Evolutionary conservation across 23 red algal genomes (phyloP), one percentile per base, ranked within the genome.

Genomic region (Gracilaria gracilis): DNA sequence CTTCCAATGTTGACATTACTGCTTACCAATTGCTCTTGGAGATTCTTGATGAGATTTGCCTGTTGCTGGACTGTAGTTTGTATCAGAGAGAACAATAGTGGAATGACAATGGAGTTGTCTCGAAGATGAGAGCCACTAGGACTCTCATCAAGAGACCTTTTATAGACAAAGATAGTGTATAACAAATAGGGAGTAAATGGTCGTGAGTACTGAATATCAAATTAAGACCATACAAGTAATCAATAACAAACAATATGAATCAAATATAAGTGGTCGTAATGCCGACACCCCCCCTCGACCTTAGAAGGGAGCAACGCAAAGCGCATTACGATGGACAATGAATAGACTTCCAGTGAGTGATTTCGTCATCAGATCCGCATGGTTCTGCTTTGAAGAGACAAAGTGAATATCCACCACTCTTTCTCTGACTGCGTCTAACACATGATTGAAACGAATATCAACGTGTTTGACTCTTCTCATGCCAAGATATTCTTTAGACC

Each of bases 311-410:
- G 33, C 9, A 44, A 77, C 72, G 7, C 34, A 31, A 31, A 77
- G 35, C 9, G 72, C 72, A 13, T n/a, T 44, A 77, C 72, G 48
- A 77, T 77, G 72, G 5, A 31, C 3, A 77, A 12, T 6, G 34
- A 53, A 77, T 4, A 85, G 36, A 29, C 12, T 28, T 42, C 51
- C 81, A 85, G 64, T 66, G 17, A 71, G 24, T 19, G 64, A 16
- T 65, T 87, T 87, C 16, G 61, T 87, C 0, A 87, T 28, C 8
- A 75, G 54, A n/a, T 73, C 83, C 27, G 83, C 83, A 37, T 20
- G 5, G 19, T 74, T 75, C 34, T 87, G 14, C 25, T 72, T 57
- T 2, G 83, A 74, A 27, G 61, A n/a, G 0, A 72, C 64, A 57
- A 50, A 61, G 33, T 28, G 72, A 12, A 87, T 28, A 21, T 25